Percentiles rank a stretch among this genome's conserved stretches.
Conservation (phyloP, 495 filamentous ascomycete species). For the Xylaria scruposa region DNA sequence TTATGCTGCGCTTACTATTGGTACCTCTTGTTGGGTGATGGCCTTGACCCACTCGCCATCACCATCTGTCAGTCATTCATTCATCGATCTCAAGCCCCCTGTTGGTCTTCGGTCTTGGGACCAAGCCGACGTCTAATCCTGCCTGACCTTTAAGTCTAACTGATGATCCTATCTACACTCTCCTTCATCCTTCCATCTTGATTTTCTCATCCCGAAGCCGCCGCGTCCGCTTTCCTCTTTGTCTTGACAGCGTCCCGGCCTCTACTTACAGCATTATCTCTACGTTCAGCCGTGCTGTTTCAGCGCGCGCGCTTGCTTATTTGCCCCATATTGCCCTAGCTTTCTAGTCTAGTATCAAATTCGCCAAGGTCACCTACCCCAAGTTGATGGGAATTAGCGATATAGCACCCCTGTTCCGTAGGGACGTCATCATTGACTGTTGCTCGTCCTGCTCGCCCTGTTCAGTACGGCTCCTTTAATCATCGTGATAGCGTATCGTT, state of each 20-base stretch:
- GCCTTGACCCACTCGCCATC: background rate
- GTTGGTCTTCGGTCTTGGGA: slow-evolving; percentile 9
- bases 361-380: background rate
- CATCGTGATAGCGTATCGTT: background rate
- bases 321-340: slow-evolving; percentile 8
- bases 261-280: background rate
- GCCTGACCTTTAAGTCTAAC: background rate
- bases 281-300: background rate
- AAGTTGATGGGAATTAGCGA: slow-evolving; percentile 6
- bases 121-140: background rate
- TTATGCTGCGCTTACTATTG: slow-evolving; percentile 2
- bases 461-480: background rate
- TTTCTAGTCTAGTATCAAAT: background rate
- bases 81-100: background rate
- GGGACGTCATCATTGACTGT: slow-evolving; percentile 3
- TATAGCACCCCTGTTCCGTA: slow-evolving; percentile 1
- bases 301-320: background rate
- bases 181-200: background rate
- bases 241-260: background rate
- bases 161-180: background rate
- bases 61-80: background rate
- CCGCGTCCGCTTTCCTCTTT: background rate
- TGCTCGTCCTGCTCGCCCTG: background rate
- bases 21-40: background rate
- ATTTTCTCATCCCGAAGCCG: background rate